These are phyloP conservation scores for Carnegiea gigantea DNA, from an alignment of 179 eudicot species.

Conservation along the genomic window DNA sequence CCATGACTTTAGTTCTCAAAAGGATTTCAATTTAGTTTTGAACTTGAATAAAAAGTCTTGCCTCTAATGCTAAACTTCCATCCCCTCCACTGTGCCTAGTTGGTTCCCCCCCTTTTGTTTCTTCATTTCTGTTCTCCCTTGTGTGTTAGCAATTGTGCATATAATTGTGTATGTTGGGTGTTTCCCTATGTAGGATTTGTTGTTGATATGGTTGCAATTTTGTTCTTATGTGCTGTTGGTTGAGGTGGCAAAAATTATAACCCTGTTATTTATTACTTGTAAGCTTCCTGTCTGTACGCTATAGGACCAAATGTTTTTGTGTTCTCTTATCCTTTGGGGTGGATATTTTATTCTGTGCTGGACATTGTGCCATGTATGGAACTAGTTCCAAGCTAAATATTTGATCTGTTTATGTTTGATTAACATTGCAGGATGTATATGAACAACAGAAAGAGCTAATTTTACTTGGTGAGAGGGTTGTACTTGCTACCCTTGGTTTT, in stretches of 20 bases:
- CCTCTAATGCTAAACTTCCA: not conserved
- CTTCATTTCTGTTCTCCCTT: not conserved
- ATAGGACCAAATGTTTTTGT: not conserved
- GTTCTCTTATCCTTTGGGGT: not conserved
- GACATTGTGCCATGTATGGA: not conserved
- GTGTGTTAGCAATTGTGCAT: not conserved
- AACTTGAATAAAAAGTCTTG: not conserved
- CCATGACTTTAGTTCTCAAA: not conserved
- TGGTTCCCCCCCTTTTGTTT: not conserved
- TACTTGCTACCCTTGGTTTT: slow-evolving; percentile 90
- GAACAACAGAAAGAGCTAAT: slow-evolving; percentile 94
- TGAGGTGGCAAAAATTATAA: not conserved
- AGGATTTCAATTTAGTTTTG: not conserved
- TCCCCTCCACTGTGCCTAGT: not conserved
- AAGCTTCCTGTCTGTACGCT: not conserved
- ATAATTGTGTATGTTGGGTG: not conserved
- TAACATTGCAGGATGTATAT: slow-evolving; percentile 74
- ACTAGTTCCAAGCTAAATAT: not conserved
- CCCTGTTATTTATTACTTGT: not conserved
- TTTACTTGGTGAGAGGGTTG: slow-evolving; percentile 82
- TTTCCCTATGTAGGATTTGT: not conserved
- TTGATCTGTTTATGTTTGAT: slow-evolving; percentile 18
- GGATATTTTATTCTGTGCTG: not conserved
- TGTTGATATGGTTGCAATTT: not conserved
- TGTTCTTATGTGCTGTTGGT: slow-evolving; percentile 2